Percentiles rank a stretch among this genome's conserved stretches.
Conservation (phyloP, 2,329 filamentous ascomycete species). For the Botrytis hyacinthi region DNA sequence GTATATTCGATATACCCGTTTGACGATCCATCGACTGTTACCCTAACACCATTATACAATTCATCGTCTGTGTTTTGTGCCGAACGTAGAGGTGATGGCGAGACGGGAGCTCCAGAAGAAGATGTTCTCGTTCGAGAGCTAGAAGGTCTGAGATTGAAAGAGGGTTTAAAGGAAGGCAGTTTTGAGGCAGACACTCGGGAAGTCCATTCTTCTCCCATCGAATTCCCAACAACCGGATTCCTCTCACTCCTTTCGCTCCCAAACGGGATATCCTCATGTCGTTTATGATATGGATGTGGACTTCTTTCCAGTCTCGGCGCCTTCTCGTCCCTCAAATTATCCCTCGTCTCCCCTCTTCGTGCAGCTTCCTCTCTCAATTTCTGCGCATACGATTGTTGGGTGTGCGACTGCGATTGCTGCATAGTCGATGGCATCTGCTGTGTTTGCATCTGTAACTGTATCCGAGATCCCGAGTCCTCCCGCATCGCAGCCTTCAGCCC, state of each 20-base stretch:
- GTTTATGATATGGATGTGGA: slow-evolving; percentile 66
- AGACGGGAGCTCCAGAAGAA: slow-evolving; percentile 21
- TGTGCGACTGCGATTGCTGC: background rate
- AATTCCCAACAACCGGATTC: background rate
- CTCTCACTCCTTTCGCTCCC: slow-evolving; percentile 24
- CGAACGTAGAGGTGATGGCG: slow-evolving; percentile 31
- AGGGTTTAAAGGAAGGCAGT: background rate
- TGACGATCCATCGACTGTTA: slow-evolving; percentile 20
- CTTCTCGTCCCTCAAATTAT: background rate
- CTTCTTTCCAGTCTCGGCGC: slow-evolving; percentile 46
- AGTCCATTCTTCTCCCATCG: background rate
- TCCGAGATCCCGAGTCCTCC: background rate
- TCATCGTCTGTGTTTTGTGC: slow-evolving; percentile 38
- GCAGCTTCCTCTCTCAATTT: slow-evolving; percentile 19
- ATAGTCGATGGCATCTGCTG: background rate
- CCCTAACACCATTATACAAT: slow-evolving; percentile 28
- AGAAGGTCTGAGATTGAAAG: background rate
- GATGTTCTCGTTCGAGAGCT: background rate
- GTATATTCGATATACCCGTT: slow-evolving; percentile 42
- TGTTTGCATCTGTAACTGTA: background rate
- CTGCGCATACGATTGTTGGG: slow-evolving; percentile 19
- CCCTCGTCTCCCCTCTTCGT: slow-evolving; percentile 13
- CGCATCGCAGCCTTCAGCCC: background rate
- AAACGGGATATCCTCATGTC: slow-evolving; percentile 54
- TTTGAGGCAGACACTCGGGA: background rate